These are phyloP conservation scores for Pyricularia grisea DNA, from an alignment of 2,329 filamentous ascomycete species.

Conservation along the genomic window DNA sequence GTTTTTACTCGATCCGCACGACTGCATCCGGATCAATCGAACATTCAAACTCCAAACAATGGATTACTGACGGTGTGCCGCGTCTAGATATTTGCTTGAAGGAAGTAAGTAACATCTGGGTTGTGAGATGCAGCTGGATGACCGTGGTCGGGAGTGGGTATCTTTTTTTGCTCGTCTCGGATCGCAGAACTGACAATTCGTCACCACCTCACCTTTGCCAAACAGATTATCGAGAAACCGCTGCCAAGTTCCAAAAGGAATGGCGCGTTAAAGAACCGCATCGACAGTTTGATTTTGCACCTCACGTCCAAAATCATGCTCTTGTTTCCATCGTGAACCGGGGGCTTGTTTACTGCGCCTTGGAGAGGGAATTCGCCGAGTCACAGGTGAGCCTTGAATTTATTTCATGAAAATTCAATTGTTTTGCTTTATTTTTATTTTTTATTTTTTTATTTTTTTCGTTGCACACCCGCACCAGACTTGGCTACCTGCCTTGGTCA, in stretches of 20 bases:
- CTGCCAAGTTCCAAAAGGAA: conserved; percentile 59
- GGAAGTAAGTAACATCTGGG: conserved; percentile 40
- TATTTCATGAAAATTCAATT: conserved; percentile 2
- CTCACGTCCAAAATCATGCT: conserved; percentile 55
- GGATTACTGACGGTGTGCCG: conserved; percentile 4
- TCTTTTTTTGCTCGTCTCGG: not conserved
- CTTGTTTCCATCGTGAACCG: conserved; percentile 54
- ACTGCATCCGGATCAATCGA: not conserved
- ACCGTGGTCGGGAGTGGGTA: conserved; percentile 7
- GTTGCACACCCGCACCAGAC: not conserved
- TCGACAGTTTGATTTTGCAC: conserved; percentile 53
- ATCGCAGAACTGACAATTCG: conserved; percentile 19
- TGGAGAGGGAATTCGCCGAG: conserved; percentile 42
- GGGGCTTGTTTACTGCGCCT: conserved; percentile 50
- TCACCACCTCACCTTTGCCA: conserved; percentile 8
- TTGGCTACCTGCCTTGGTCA: not conserved
- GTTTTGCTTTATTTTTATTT: not conserved
- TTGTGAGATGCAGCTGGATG: not conserved
- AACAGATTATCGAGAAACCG: conserved; percentile 58
- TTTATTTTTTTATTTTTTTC: not conserved
- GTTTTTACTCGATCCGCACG: conserved; percentile 3
- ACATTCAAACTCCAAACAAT: not conserved
- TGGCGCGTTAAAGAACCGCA: conserved; percentile 56
- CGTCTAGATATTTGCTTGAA: conserved; percentile 48
- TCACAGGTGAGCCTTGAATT: conserved; percentile 32